Conservation (phyloP, 2,329 filamentous ascomycete species). For the Davidsoniella australis region DNA sequence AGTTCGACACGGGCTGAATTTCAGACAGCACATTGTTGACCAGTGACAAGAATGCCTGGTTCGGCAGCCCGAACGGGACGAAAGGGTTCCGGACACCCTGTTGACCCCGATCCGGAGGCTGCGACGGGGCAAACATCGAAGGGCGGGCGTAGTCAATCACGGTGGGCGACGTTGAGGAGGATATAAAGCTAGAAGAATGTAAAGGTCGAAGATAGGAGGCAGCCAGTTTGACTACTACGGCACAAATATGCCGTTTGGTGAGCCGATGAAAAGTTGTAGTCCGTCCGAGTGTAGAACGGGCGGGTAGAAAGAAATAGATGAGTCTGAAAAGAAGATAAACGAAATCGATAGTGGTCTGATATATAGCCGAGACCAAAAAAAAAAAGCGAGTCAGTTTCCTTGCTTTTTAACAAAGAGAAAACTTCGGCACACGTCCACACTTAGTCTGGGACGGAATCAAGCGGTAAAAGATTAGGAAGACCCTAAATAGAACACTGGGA, state of each 20-base stretch:
- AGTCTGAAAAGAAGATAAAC: no score
- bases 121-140: constrained; percentile 10
- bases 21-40: constrained; percentile 7
- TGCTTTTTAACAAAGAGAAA: no score
- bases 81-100: constrained; percentile 8
- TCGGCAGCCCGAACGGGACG: constrained; percentile 5
- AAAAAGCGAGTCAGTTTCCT: no score
- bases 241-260: neutral
- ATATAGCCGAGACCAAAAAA: no score
- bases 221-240: neutral
- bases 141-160: constrained; percentile 8
- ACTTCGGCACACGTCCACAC: no score
- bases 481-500: no score
- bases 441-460: no score
- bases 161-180: constrained; percentile 6
- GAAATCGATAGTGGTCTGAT: no score
- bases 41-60: constrained; percentile 1
- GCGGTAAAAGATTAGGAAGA: no score
- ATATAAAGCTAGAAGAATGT: neutral
- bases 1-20: constrained; percentile 3
- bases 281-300: no score
- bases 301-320: no score
- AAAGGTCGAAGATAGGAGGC: neutral
- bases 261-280: neutral
- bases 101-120: constrained; percentile 7